Evolutionary conservation across 2,329 filamentous ascomycete species (phyloP).

Genomic region (Exophiala alcalophila): DNA sequence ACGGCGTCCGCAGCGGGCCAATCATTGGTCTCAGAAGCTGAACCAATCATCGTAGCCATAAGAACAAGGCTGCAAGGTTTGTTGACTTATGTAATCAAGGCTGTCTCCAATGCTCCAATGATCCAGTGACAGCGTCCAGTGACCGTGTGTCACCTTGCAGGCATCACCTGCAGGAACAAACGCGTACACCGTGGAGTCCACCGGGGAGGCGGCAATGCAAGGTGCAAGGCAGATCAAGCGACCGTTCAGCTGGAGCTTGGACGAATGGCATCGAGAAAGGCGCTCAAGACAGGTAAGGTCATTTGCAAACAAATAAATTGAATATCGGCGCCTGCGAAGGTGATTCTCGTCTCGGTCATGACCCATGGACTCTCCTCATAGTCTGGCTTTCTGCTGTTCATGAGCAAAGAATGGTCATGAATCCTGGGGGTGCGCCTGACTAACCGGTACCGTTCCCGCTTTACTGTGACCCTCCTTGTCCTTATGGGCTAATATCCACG

Average conservation of each 20-base stretch:
- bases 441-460: conserved; percentile 8
- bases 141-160: too few relatives aligned
- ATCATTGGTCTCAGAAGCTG: background rate
- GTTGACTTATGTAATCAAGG: background rate
- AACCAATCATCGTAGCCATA: background rate
- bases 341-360: background rate
- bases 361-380: conserved; percentile 6
- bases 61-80: background rate
- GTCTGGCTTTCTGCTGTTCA: conserved; percentile 11
- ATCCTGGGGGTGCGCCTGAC: conserved; percentile 2
- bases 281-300: too few relatives aligned
- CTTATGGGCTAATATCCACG: conserved; percentile 58
- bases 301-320: background rate
- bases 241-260: too few relatives aligned
- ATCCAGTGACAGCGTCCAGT: conserved; percentile 1
- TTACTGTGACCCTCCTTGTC: conserved; percentile 6
- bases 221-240: background rate
- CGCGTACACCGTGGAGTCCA: conserved; percentile 1
- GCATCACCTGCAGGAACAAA: conserved; percentile 13
- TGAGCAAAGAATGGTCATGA: conserved; percentile 3
- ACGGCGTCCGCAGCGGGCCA: too few relatives aligned
- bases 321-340: background rate
- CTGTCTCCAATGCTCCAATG: background rate
- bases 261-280: too few relatives aligned
- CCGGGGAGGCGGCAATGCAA: background rate